phyloP scores from a whole-genome alignment of 441 rosid genomes.

The Flueggea neowawraea region DNA sequence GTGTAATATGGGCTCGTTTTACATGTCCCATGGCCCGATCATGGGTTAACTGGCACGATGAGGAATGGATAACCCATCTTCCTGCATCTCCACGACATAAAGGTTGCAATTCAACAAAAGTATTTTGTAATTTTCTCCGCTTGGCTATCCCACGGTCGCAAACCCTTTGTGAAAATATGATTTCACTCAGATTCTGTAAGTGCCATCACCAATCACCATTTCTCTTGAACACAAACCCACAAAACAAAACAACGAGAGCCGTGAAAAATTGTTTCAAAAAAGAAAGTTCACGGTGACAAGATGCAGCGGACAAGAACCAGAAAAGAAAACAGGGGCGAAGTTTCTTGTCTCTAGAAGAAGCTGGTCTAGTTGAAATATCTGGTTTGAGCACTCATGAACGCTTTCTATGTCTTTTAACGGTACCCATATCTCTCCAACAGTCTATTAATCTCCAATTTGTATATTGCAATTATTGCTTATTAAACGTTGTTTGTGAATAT shows the following conservation, averaged over 20 bases:
- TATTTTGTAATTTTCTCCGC: too few species aligned
- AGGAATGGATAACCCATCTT: background rate
- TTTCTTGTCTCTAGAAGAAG: constrained; percentile 79
- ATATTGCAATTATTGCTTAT: background rate
- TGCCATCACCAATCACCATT: constrained; percentile 19
- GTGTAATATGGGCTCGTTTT: too few species aligned
- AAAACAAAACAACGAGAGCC: constrained; percentile 9
- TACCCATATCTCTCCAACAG: constrained; percentile 13
- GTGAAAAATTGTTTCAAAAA: background rate
- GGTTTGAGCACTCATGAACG: constrained; percentile 82
- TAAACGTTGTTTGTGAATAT: background rate
- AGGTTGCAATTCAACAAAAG: too few species aligned
- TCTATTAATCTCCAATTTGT: too few species aligned
- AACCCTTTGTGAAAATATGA: constrained; percentile 17
- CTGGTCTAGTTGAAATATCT: constrained; percentile 77
- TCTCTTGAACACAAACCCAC: constrained; percentile 15
- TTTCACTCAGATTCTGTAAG: constrained; percentile 16
- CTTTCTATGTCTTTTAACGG: constrained; percentile 86
- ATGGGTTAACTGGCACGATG: background rate
- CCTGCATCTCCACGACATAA: constrained; percentile 21
- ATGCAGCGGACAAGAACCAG: constrained; percentile 29
- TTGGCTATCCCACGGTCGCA: too few species aligned
- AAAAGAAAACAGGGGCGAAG: constrained; percentile 33
- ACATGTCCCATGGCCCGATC: background rate
- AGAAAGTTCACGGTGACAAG: constrained; percentile 22